phyloP scores from a whole-genome alignment of 345 rosid genomes.

The Lagerstroemia speciosa region DNA sequence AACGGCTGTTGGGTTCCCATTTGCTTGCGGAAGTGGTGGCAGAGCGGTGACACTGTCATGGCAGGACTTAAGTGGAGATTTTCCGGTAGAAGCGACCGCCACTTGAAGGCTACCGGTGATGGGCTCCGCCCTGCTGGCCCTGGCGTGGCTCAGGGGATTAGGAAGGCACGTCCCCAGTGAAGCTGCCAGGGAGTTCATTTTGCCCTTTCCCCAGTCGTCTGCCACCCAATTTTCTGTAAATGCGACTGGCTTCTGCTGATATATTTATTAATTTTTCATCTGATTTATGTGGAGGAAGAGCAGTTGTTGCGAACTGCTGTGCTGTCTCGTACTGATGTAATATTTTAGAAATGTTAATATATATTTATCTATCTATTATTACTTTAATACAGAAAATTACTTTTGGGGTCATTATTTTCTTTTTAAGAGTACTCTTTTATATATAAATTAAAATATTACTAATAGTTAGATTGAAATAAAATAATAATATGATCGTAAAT shows the following conservation, averaged over 20 bases:
- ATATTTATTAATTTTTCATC: too few species aligned
- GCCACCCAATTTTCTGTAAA: neutral
- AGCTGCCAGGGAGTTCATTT: neutral
- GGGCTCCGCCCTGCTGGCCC: neutral
- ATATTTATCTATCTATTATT: too few species aligned
- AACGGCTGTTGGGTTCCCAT: neutral
- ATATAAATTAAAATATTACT: too few species aligned
- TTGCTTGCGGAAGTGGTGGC: conserved; percentile 9
- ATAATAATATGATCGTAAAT: too few species aligned
- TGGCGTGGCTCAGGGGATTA: neutral
- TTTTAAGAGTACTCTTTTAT: too few species aligned
- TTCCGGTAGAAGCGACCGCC: neutral
- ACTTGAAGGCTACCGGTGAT: neutral
- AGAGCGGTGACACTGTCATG: neutral
- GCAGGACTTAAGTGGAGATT: neutral
- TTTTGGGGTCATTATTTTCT: too few species aligned
- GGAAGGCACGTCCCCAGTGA: neutral
- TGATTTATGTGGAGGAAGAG: too few species aligned
- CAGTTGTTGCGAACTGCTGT: too few species aligned
- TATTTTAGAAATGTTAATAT: too few species aligned
- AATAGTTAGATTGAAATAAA: too few species aligned
- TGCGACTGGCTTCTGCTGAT: neutral
- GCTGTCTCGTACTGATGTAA: too few species aligned
- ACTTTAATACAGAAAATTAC: too few species aligned
- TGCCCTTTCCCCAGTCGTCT: neutral